These are phyloP conservation scores for Astragalus glycyphyllos DNA, from an alignment of 306 rosid genomes.

Conservation along the genomic window DNA sequence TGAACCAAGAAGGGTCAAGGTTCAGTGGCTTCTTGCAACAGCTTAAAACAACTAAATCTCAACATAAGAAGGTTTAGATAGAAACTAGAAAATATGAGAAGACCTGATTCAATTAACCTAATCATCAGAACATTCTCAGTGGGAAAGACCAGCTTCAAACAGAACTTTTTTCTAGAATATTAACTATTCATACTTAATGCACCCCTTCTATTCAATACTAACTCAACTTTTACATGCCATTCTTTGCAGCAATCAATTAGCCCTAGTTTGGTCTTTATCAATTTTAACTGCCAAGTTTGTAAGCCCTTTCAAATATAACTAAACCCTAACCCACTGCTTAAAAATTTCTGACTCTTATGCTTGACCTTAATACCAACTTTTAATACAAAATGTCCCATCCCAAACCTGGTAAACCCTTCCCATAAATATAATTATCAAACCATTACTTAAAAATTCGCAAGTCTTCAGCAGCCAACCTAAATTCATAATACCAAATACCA, in stretches of 20 bases:
- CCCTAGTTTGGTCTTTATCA: conserved; percentile 33
- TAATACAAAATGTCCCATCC: conserved; percentile 9
- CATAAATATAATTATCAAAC: conserved; percentile 8
- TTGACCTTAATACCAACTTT: conserved; percentile 8
- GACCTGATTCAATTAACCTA: conserved; percentile 4
- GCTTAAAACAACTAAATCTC: conserved; percentile 2
- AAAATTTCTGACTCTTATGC: not conserved
- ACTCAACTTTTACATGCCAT: conserved; percentile 28
- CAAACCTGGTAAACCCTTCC: conserved; percentile 16
- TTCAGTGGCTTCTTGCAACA: conserved; percentile 6
- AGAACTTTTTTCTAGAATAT: conserved; percentile 1
- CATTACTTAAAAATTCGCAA: conserved; percentile 11
- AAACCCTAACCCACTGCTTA: conserved; percentile 12
- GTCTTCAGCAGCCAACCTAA: conserved; percentile 28
- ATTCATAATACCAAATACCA: conserved; percentile 10
- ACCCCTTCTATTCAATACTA: conserved; percentile 19
- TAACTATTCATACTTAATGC: conserved; percentile 29
- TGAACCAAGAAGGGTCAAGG: not conserved
- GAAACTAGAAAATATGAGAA: not conserved
- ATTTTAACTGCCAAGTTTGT: conserved; percentile 7
- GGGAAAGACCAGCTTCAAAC: conserved; percentile 24
- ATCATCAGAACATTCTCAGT: not conserved
- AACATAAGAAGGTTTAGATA: conserved; percentile 13
- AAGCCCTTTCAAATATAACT: conserved; percentile 24
- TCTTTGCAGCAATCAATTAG: conserved; percentile 37